Evolutionary conservation across 371 early-diverging fungal genomes (phyloP).

Genomic region (Blastocladiella emersonii): DNA sequence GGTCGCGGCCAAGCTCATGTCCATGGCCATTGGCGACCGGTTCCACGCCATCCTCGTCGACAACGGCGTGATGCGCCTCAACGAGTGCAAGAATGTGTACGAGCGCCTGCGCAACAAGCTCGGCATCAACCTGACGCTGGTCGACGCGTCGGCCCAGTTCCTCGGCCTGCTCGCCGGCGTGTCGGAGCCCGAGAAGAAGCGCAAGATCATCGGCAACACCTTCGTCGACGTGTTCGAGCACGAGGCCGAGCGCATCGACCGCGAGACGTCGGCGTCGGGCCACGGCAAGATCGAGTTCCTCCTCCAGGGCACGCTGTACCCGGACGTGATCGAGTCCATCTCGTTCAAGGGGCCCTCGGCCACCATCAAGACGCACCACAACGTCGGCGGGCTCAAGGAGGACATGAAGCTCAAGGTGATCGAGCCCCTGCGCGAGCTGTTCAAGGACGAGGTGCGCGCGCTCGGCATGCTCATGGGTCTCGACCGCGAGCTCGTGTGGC

Average conservation of each 20-base stretch:
- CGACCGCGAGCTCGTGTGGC: slow-evolving; percentile 91
- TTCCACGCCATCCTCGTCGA: slow-evolving; percentile 96
- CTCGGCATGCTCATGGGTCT: slow-evolving; percentile 75
- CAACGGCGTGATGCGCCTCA: slow-evolving; percentile 95
- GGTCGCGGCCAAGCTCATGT: slow-evolving; percentile 92
- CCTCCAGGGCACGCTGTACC: slow-evolving; percentile 93
- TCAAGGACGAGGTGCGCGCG: slow-evolving; percentile 96
- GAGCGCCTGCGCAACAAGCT: slow-evolving; percentile 68
- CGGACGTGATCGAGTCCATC: slow-evolving; percentile 95
- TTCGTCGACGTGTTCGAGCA: slow-evolving; percentile 94
- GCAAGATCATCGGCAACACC: slow-evolving; percentile 96
- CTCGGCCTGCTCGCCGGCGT: slow-evolving; percentile 73
- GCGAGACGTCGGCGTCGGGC: slow-evolving; percentile 41
- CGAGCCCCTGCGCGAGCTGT: slow-evolving; percentile 92
- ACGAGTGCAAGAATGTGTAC: slow-evolving; percentile 78
- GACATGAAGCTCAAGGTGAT: slow-evolving; percentile 94
- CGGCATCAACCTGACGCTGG: slow-evolving; percentile 88
- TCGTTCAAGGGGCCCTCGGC: slow-evolving; percentile 97
- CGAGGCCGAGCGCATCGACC: slow-evolving; percentile 78
- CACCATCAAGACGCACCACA: slow-evolving; percentile 97
- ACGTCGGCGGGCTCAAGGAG: slow-evolving; percentile 90
- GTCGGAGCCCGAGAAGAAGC: slow-evolving; percentile 90
- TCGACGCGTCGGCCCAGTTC: slow-evolving; percentile 79
- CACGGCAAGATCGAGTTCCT: slow-evolving; percentile 73
- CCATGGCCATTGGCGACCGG: slow-evolving; percentile 90